These are phyloP conservation scores for Tricholoma sp. DNA, from an alignment of 768 basidiomycete species.

Conservation along the genomic window DNA sequence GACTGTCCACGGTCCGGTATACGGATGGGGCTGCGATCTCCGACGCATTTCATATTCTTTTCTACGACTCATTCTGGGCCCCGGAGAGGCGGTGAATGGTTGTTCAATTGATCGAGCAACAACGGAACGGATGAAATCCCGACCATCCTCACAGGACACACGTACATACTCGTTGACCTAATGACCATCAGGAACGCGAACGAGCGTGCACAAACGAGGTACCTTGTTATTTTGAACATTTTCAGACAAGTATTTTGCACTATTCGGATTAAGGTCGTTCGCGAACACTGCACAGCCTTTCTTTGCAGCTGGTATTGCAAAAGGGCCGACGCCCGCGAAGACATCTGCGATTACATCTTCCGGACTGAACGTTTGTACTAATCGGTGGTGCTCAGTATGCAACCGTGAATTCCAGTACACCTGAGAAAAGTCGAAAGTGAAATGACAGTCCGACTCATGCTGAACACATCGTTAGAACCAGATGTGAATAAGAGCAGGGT, in stretches of 20 bases:
- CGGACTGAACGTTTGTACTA: slow-evolving; percentile 68
- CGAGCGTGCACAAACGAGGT: slow-evolving; percentile 17
- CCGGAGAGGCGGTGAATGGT: slow-evolving; percentile 60
- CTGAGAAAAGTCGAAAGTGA: slow-evolving; percentile 89
- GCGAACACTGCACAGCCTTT: slow-evolving; percentile 87
- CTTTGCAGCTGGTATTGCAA: slow-evolving; percentile 89
- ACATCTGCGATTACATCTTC: slow-evolving; percentile 87
- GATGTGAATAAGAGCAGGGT: not conserved
- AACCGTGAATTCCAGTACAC: slow-evolving; percentile 99
- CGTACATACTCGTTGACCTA: slow-evolving; percentile 72
- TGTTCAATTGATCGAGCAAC: slow-evolving; percentile 48
- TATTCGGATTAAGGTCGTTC: slow-evolving; percentile 92
- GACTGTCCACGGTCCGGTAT: not conserved
- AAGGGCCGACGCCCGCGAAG: slow-evolving; percentile 97
- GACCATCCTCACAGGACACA: slow-evolving; percentile 79
- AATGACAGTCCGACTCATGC: slow-evolving; percentile 82
- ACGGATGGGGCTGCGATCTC: slow-evolving; percentile 17
- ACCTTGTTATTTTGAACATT: slow-evolving; percentile 82
- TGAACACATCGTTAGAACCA: slow-evolving; percentile 23
- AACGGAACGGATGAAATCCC: slow-evolving; percentile 70
- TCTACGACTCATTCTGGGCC: slow-evolving; percentile 44
- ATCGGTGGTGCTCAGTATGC: slow-evolving; percentile 84
- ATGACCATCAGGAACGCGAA: slow-evolving; percentile 1
- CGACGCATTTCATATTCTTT: slow-evolving; percentile 36
- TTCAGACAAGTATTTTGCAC: slow-evolving; percentile 65